A percentile compares a stretch with the other conserved stretches of the same genome.
phyloP scores from a whole-genome alignment of 2,329 filamentous ascomycete genomes.

The Cytospora mali region DNA sequence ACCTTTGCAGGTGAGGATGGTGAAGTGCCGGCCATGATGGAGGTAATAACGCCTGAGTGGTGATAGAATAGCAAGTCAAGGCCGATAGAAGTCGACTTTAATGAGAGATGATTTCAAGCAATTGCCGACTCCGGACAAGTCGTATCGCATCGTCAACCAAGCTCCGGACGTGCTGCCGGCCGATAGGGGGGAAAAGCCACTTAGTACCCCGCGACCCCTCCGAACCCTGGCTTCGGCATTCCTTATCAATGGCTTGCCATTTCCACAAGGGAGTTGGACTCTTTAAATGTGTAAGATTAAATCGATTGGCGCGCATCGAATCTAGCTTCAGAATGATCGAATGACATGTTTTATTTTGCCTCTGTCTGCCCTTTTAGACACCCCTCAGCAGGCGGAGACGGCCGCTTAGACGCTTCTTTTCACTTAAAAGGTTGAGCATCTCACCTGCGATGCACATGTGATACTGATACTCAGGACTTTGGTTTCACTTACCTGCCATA shows the following conservation, averaged over 20 bases:
- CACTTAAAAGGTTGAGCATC: conserved; percentile 12
- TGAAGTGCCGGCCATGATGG: conserved; percentile 16
- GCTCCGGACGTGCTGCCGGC: conserved; percentile 9
- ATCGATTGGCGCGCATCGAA: conserved; percentile 7
- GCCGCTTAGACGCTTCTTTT: not conserved
- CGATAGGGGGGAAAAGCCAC: conserved; percentile 2
- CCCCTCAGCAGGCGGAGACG: conserved; percentile 7
- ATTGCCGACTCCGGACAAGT: not conserved
- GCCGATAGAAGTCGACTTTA: not conserved
- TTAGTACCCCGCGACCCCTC: conserved; percentile 9
- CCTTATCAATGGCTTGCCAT: conserved; percentile 8
- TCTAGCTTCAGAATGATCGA: conserved; percentile 2
- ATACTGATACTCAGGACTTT: not conserved
- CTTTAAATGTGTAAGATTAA: conserved; percentile 6
- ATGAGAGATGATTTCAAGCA: not conserved
- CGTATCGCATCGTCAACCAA: not conserved
- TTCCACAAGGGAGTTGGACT: conserved; percentile 6
- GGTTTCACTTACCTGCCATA: not conserved
- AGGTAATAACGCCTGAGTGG: not conserved
- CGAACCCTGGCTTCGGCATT: not conserved
- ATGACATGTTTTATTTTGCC: conserved; percentile 16
- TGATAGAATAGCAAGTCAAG: not conserved
- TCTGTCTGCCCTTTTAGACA: conserved; percentile 13
- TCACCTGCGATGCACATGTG: conserved; percentile 5
- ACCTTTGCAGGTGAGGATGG: conserved; percentile 40